Evolutionary conservation across 257 asterid species (phyloP).

Genomic region (Jacaranda copaia): DNA sequence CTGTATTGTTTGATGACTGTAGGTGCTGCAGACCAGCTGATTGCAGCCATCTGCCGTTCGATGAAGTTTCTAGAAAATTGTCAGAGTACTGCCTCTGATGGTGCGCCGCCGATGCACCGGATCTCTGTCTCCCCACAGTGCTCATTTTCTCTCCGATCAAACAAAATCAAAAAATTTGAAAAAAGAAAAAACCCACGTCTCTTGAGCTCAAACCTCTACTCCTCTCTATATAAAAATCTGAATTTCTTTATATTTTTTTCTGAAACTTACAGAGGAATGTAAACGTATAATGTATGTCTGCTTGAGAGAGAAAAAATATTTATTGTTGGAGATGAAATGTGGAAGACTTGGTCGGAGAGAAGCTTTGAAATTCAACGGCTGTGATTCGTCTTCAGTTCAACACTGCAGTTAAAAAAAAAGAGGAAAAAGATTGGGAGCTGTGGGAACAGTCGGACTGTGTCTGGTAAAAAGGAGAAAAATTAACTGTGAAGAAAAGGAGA

Average conservation of each 20-base stretch:
- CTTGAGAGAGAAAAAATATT: conserved; percentile 4
- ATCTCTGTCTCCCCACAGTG: conserved; percentile 88
- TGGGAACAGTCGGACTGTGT: not conserved
- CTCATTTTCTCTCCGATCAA: conserved; percentile 62
- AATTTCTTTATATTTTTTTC: not conserved
- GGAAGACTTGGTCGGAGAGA: conserved; percentile 41
- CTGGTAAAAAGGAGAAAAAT: not conserved
- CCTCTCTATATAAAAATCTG: conserved; percentile 25
- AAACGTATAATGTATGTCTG: not conserved
- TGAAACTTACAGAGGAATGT: conserved; percentile 20
- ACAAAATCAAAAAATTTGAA: conserved; percentile 1
- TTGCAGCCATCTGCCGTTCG: conserved; percentile 92
- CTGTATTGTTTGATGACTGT: conserved; percentile 71
- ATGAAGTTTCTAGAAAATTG: conserved; percentile 70
- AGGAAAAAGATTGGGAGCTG: not conserved
- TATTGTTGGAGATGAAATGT: conserved; percentile 36
- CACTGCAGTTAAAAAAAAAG: conserved; percentile 8
- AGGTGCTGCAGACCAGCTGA: conserved; percentile 95
- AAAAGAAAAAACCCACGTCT: not conserved
- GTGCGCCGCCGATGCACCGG: conserved; percentile 78
- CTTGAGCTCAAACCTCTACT: not conserved
- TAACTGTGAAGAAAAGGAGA: not conserved
- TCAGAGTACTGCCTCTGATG: conserved; percentile 92
- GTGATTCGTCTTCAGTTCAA: conserved; percentile 35
- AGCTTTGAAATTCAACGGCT: conserved; percentile 48